phyloP scores from a whole-genome alignment of 176 grass and related monocot genomes.

The Canna indica region DNA sequence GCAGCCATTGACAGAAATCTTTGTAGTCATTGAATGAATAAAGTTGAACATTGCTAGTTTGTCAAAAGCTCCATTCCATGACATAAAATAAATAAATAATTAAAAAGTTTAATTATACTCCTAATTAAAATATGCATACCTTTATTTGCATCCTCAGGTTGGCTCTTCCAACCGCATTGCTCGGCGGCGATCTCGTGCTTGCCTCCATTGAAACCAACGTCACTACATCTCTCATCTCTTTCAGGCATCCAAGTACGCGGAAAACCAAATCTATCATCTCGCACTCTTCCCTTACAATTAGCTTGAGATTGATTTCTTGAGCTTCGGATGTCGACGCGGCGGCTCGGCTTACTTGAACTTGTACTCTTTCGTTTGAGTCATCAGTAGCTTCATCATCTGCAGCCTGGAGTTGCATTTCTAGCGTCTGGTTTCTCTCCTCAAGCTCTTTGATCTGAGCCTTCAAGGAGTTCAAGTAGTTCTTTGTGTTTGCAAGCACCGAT shows the following conservation, averaged over 20 bases:
- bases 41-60: no score
- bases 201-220: conserved; percentile 28
- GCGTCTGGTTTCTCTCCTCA: conserved; percentile 58
- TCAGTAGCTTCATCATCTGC: background rate
- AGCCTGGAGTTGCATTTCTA: conserved; percentile 30
- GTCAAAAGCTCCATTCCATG: no score
- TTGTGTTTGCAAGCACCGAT: conserved; percentile 63
- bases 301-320: conserved; percentile 21
- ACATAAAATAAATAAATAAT: no score
- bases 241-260: conserved; percentile 26
- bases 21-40: no score
- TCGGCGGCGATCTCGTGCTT: background rate
- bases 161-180: conserved; percentile 2
- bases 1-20: no score
- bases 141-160: conserved; percentile 21
- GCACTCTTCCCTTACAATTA: conserved; percentile 28
- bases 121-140: no score
- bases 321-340: conserved; percentile 15
- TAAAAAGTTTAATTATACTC: no score
- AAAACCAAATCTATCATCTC: conserved; percentile 29
- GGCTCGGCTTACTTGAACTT: conserved; percentile 15
- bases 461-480: conserved; percentile 53
- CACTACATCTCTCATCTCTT: conserved; percentile 8
- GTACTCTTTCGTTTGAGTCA: conserved; percentile 17
- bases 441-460: conserved; percentile 44